Percentiles rank a stretch among this genome's conserved stretches.
Evolutionary conservation across 164 flowering plant genomes (phyloP).

Genomic region (Vitis riparia): DNA sequence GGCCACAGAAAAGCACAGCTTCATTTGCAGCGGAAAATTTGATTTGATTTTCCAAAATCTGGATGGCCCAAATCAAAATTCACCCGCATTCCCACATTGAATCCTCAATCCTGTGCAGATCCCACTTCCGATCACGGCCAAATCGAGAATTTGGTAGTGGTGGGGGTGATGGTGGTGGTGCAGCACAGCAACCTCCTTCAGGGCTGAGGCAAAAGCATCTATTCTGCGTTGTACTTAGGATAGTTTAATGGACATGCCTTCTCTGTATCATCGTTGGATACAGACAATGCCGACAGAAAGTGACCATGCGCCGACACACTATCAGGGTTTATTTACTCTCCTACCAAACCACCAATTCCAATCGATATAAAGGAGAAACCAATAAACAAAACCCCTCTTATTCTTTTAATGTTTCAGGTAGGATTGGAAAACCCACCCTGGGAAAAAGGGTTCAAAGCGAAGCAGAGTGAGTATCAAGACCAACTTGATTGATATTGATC

Average conservation of each 20-base stretch:
- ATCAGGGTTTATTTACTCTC: slow-evolving; percentile 3
- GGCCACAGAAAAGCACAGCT: slow-evolving; percentile 30
- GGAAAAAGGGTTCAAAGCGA: too few species aligned
- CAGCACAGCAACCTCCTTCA: too few species aligned
- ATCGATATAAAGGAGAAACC: neutral
- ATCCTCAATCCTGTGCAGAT: neutral
- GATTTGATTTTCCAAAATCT: slow-evolving; percentile 4
- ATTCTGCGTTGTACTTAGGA: slow-evolving; percentile 5
- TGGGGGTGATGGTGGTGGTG: neutral
- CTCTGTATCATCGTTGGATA: slow-evolving; percentile 33
- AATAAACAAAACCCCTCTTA: slow-evolving; percentile 1
- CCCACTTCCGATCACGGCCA: neutral
- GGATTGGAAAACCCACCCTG: too few species aligned
- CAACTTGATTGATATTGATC: too few species aligned
- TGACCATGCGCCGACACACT: slow-evolving; percentile 59
- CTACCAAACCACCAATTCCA: slow-evolving; percentile 25
- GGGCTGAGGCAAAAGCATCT: neutral
- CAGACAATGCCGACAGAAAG: slow-evolving; percentile 72
- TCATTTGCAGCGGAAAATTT: slow-evolving; percentile 33
- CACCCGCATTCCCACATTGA: slow-evolving; percentile 28
- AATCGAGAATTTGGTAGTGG: neutral
- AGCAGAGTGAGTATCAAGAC: too few species aligned
- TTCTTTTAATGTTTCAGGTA: too few species aligned
- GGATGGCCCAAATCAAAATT: slow-evolving; percentile 12
- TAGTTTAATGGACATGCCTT: slow-evolving; percentile 13